Base-by-base conservation (phyloP, 768 basidiomycete species). In the Tephrocybe sp. region DNA sequence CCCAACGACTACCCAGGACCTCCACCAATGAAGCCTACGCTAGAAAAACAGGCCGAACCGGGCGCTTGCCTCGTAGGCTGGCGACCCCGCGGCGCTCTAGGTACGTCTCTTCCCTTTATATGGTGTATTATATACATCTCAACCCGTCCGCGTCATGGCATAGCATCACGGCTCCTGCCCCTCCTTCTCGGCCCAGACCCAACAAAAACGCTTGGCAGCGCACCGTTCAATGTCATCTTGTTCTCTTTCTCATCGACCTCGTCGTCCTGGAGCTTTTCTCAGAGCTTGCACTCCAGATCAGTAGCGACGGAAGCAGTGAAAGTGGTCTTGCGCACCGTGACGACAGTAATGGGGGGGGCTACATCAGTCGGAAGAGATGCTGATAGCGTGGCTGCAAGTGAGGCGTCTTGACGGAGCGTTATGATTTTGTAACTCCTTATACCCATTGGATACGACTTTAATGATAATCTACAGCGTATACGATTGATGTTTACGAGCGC, bases 1-100 rank as follows among this genome's bases (percentile, higher is more conserved):
- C 95, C 96, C 3, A 84, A 84, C 54, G 95, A 96, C 12, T 92
- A 91, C 68, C 93, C 92, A 0, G 89, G 79, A 0, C 82, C 84
- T 0, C 67, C 83, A 0, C 83, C 87, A 1, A 71, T 78, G 0
- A 89, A 91, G 39, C 95, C 94, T n/a, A 83, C 85, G 0, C 71
- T 72, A 1, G 89, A 89, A 56, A 92, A 95, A 65, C 87, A 91
- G 57, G 70, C 72, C 1, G 75, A 71, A 31, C 71, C 92, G 43
- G 76, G 80, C 26, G 71, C 73, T 11, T 65, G 63, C 22, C 65
- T 79, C 23, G 52, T 72, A 17, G 63, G 65, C 1, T 76, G 71
- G 70, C 67, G 65, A 59, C 68, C 68, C 5, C 62, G 49, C 39
- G 70, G 73, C 22, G 60, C 59, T 30, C 49, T 70, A 7, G 66